Evolutionary conservation across 2,329 filamentous ascomycete species (phyloP), one percentile per base, ranked within the genome.

Genomic region (Gliomastix tumulicola): DNA sequence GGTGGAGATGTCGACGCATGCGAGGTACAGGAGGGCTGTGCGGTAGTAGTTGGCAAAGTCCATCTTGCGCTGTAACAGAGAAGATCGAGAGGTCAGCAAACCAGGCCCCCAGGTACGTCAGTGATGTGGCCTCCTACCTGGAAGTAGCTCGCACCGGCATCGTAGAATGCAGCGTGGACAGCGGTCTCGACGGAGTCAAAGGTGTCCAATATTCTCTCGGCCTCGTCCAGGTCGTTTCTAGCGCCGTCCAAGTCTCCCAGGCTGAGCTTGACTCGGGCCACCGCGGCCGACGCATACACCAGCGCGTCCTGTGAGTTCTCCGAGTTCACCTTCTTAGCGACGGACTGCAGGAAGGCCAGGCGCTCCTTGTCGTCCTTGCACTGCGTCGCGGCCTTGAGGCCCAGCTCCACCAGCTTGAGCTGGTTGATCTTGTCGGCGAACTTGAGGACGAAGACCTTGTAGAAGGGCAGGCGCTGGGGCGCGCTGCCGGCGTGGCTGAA

Each of bases 401-500:
- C 92, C 48, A 98, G 69, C 47, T 86, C 83, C 48, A 98, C 92
- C 49, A 97, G 82, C 74, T 96, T 96, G 45, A 98, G 74, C 69
- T 97, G 90, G 68, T 97, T 98, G 73, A 98, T 96, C 74, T 94
- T 96, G 60, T 95, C 89, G 47, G 89, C 88, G 57, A 98, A 98
- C 63, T 84, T 92, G 60, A 90, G 78, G 62, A 98, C 84, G 69
- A 98, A 98, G 51, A 80, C 81, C 66, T 92, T 88, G 74, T 92
- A 98, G 63, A 98, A 84, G 41, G 81, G 71, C 67, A 98, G 76
- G 55, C 90, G 83, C 67, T 94, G 88, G 40, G 79, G 72, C 39
- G 80, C 83, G 63, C 89, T 97, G 56, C 82, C 78, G 31, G 84
- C 75, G 50, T 86, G 68, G 54, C 82, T 81, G 69, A 96, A 98